These are phyloP conservation scores for Colletotrichum sp. DNA, from an alignment of 2,329 filamentous ascomycete genomes.

Conservation along the genomic window DNA sequence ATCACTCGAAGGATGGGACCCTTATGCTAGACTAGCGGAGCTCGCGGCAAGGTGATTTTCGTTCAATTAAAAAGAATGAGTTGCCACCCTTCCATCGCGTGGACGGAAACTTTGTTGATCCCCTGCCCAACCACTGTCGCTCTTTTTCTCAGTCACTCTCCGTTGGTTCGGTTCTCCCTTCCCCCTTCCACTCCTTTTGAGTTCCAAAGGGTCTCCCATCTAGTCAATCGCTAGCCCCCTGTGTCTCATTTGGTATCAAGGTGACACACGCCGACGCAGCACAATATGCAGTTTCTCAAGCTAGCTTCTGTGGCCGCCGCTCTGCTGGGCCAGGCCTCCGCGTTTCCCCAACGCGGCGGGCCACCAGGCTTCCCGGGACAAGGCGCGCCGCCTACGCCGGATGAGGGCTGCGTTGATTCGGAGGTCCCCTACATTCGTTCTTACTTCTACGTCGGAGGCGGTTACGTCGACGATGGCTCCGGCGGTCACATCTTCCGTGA, in stretches of 20 bases:
- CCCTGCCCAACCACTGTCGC: constrained; percentile 12
- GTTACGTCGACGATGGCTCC: constrained; percentile 32
- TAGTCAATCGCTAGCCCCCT: background rate
- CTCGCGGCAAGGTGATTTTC: background rate
- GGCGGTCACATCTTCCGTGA: constrained; percentile 36
- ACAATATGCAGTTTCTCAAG: constrained; percentile 15
- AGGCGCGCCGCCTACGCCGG: background rate
- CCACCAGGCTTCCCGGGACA: background rate
- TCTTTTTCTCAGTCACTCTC: constrained; percentile 1
- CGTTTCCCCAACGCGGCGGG: background rate
- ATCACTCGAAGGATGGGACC: background rate
- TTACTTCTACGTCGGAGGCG: constrained; percentile 42
- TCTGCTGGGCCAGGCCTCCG: constrained; percentile 9
- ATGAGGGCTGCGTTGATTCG: background rate
- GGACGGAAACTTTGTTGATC: constrained; percentile 2
- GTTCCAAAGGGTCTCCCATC: background rate
- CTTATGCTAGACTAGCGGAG: background rate
- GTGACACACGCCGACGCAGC: background rate
- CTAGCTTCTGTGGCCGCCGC: constrained; percentile 4
- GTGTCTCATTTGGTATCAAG: background rate
- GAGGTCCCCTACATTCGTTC: constrained; percentile 27
- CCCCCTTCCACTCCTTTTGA: background rate
- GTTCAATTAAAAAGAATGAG: constrained; percentile 12
- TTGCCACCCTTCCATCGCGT: background rate
- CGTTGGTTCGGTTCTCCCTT: background rate